These are phyloP conservation scores for Phaeophleospora eucalypticola DNA, from an alignment of 2,329 filamentous ascomycete genomes.

Conservation along the genomic window DNA sequence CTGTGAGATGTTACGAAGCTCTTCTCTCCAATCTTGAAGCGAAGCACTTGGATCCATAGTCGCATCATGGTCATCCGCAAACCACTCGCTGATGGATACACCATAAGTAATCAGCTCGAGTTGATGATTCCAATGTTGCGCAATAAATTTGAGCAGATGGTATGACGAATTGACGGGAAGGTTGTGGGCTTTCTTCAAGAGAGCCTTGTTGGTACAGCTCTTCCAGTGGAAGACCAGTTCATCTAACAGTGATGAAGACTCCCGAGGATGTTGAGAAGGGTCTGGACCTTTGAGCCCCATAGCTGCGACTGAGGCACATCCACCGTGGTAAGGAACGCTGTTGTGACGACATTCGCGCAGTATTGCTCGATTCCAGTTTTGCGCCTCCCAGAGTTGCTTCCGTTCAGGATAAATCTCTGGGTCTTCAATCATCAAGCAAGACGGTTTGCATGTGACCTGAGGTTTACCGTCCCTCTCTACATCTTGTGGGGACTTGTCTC, in stretches of 20 bases:
- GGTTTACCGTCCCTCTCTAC: slow-evolving; percentile 1
- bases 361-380: slow-evolving; percentile 3
- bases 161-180: slow-evolving; percentile 12
- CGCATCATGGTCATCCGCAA: slow-evolving; percentile 22
- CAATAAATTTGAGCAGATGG: slow-evolving; percentile 17
- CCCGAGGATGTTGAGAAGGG: background rate
- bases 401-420: slow-evolving; percentile 5
- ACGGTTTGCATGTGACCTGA: background rate
- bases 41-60: slow-evolving; percentile 7
- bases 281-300: background rate
- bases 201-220: slow-evolving; percentile 2
- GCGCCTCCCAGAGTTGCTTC: slow-evolving; percentile 11
- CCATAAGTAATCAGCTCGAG: slow-evolving; percentile 16
- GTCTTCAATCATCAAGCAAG: slow-evolving; percentile 14
- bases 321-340: slow-evolving; percentile 12
- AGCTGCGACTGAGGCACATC: slow-evolving; percentile 9
- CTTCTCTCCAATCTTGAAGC: slow-evolving; percentile 16
- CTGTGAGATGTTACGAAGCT: slow-evolving; percentile 16
- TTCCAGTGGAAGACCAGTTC: slow-evolving; percentile 18
- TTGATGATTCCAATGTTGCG: slow-evolving; percentile 17
- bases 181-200: slow-evolving; percentile 2
- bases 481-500: background rate
- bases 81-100: slow-evolving; percentile 18
- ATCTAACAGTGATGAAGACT: slow-evolving; percentile 13
- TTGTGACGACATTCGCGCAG: slow-evolving; percentile 10